A percentile compares a stretch with the other conserved stretches of the same genome.
Conservation (phyloP, 2,329 filamentous ascomycete genomes). For the Sphaceloma murrayae region DNA sequence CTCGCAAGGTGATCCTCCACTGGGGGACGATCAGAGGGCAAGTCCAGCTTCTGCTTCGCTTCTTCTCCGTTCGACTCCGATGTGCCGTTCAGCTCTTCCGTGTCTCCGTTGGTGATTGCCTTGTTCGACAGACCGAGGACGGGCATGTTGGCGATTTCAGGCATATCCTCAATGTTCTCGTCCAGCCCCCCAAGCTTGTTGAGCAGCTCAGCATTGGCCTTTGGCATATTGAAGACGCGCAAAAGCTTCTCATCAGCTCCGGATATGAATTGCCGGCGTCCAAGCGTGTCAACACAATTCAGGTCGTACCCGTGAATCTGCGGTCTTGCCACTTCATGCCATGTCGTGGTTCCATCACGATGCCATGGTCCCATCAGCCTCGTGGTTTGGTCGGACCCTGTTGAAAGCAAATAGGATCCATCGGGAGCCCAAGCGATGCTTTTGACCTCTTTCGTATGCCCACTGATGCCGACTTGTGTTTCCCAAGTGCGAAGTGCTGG, state of each 20-base stretch:
- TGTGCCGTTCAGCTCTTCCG: slow-evolving; percentile 31
- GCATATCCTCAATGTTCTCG: slow-evolving; percentile 37
- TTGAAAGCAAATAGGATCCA: slow-evolving; percentile 79
- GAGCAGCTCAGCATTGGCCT: slow-evolving; percentile 68
- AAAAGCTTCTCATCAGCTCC: slow-evolving; percentile 98
- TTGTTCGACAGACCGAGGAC: slow-evolving; percentile 95
- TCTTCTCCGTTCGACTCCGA: slow-evolving; percentile 33
- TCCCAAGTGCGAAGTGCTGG: slow-evolving; percentile 57
- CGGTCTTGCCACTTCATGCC: slow-evolving; percentile 92
- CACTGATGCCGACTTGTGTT: slow-evolving; percentile 67
- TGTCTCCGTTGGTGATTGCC: slow-evolving; percentile 52
- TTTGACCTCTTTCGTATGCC: slow-evolving; percentile 73
- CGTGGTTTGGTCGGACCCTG: slow-evolving; percentile 86
- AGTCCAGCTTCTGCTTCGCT: slow-evolving; percentile 44
- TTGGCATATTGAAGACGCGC: slow-evolving; percentile 85
- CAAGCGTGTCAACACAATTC: slow-evolving; percentile 79
- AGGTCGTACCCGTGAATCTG: slow-evolving; percentile 98
- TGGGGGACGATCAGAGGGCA: slow-evolving; percentile 58
- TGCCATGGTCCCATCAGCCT: slow-evolving; percentile 76
- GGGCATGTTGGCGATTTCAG: slow-evolving; percentile 88
- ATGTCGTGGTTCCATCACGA: slow-evolving; percentile 46
- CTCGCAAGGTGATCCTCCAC: slow-evolving; percentile 82
- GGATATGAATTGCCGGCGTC: slow-evolving; percentile 69
- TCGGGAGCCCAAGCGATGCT: slow-evolving; percentile 74
- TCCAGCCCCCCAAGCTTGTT: slow-evolving; percentile 7